Evolutionary conservation across 2,329 filamentous ascomycete species (phyloP).

Genomic region (Colletotrichum cuscutae): DNA sequence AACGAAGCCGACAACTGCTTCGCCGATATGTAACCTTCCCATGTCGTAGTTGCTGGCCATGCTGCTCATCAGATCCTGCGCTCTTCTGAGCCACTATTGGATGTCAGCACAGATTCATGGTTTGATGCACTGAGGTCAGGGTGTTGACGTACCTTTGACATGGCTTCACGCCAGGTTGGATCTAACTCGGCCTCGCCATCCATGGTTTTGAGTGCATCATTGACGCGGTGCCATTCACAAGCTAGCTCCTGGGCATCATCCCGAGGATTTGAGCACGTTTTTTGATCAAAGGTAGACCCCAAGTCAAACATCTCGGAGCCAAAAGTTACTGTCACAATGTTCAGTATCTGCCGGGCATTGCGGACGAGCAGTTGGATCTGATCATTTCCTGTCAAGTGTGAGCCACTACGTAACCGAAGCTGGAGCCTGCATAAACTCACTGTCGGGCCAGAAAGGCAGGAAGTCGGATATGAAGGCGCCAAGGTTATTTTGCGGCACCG

Average conservation of each 20-base stretch:
- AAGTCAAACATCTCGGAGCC: conserved; percentile 55
- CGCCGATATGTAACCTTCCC: conserved; percentile 64
- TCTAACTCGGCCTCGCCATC: conserved; percentile 42
- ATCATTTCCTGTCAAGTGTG: conserved; percentile 54
- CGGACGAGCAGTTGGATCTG: conserved; percentile 75
- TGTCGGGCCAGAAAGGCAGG: conserved; percentile 77
- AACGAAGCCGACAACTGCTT: conserved; percentile 45
- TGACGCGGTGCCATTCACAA: conserved; percentile 72
- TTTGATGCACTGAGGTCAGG: not conserved
- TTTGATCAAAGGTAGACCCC: conserved; percentile 34
- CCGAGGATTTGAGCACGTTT: conserved; percentile 48
- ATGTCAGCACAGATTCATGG: not conserved
- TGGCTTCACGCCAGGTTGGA: conserved; percentile 53
- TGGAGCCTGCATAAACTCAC: conserved; percentile 52
- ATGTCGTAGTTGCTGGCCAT: conserved; percentile 95
- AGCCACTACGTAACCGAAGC: conserved; percentile 36
- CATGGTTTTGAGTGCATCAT: conserved; percentile 28
- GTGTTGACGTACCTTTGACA: conserved; percentile 50
- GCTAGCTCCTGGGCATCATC: conserved; percentile 67
- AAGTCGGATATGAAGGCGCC: conserved; percentile 87
- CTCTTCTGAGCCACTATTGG: conserved; percentile 71
- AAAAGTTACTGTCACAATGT: conserved; percentile 81
- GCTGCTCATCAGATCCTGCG: conserved; percentile 84
- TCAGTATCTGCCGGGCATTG: conserved; percentile 84
- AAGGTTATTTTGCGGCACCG: conserved; percentile 88